Base-by-base conservation (phyloP, 148 eudicot genomes). In the Rhododendron simsii region DNA sequence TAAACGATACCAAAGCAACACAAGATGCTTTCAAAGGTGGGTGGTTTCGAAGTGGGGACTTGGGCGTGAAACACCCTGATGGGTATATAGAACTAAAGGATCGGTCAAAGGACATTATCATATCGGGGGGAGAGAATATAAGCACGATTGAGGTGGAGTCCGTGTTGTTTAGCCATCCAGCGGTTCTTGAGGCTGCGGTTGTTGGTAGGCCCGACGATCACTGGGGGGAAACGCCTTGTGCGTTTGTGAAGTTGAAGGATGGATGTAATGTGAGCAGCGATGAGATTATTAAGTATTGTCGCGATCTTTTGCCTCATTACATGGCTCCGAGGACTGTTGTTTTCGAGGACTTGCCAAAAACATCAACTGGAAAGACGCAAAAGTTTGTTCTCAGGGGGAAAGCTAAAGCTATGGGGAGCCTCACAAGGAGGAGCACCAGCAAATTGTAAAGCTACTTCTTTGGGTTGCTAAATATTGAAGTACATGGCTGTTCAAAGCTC, bases 171-270 rank as follows among this genome's bases (percentile, higher is more conserved):
- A 37, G 39, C 39, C 39, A 37, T 37, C 97, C 97, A 0, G 91
- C 87, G 2, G 88, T 93, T 67, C 84, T 87, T 9, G 97, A 94
- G 69, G 97, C 93, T 0, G 95, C 95, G 10, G 92, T 94, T 48
- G 97, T 94, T 63, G 97, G 90, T 16, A 89, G 95, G 53, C 97
- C 97, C 5, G 95, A 94, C 75, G 91, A 89, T 67, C 84, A 92
- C 28, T 94, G 97, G 97, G 97, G 97, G 4, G 95, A 94, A 84
- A 91, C 94, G 0, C 94, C 95, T 65, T 94, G 97, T 81, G 97
- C 97, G 3, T 94, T 94, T 86, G 90, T 94, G 71, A 89, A 85
- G 88, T 84, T 93, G 57, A 94, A 93, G 85, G 90, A 91, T 6
- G 94, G 91, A 13, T 86, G 47, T 50, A 21, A 87, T 23, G 87